Evolutionary conservation across 495 filamentous ascomycete species (phyloP).

Genomic region (Hyaloscypha finlandica): DNA sequence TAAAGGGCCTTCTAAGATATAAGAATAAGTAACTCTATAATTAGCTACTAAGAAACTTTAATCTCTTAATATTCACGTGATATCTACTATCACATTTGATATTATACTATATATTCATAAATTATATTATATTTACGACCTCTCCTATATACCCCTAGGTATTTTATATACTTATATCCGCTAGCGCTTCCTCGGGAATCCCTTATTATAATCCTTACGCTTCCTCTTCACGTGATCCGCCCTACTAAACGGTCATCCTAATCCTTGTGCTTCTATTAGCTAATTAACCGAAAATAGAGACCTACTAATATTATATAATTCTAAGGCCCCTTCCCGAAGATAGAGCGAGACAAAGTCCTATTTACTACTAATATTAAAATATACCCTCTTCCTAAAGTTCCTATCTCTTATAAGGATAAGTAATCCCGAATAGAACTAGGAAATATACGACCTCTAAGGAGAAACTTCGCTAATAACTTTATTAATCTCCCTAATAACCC

Average conservation of each 20-base stretch:
- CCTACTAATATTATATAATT: slow-evolving; percentile 19
- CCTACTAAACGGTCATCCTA: slow-evolving; percentile 8
- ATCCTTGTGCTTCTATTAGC: slow-evolving; percentile 7
- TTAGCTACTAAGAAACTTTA: no score
- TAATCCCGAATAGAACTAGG: slow-evolving; percentile 9
- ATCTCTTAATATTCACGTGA: no score
- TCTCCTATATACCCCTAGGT: no score
- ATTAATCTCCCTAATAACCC: slow-evolving; percentile 5
- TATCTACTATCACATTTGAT: no score
- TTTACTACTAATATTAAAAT: slow-evolving; percentile 15
- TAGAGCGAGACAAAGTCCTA: slow-evolving; percentile 6
- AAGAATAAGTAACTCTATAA: no score
- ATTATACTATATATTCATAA: no score
- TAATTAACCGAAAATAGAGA: slow-evolving; percentile 21
- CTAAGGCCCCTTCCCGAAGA: slow-evolving; percentile 13
- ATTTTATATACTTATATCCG: neutral
- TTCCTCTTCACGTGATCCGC: slow-evolving; percentile 14
- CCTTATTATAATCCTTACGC: slow-evolving; percentile 7
- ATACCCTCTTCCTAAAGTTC: slow-evolving; percentile 22
- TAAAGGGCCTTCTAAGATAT: no score
- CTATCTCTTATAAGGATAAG: slow-evolving; percentile 11
- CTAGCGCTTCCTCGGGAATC: slow-evolving; percentile 13
- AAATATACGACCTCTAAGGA: slow-evolving; percentile 12
- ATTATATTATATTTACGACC: no score
- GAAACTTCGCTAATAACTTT: slow-evolving; percentile 20